Evolutionary conservation across 2,329 filamentous ascomycete genomes (phyloP), one percentile per base, ranked within the genome.

Genomic region (Fusarium pseudocircinatum): DNA sequence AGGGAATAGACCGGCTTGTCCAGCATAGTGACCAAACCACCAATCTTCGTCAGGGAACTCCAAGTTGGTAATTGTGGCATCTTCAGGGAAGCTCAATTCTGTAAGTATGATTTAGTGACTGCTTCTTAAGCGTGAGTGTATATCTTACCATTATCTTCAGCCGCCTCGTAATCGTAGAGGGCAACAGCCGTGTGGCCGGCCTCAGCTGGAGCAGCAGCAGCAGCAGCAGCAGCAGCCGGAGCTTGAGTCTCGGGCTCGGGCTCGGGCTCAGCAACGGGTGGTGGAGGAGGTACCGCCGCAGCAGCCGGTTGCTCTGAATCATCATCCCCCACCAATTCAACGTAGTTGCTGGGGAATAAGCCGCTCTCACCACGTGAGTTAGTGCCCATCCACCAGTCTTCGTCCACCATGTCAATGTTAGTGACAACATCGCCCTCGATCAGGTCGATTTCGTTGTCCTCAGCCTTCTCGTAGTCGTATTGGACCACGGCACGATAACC

Each of bases 41-140:
- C 96, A 99, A 81, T 99, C 96, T 75, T 98, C 96, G 78, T 98
- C 96, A 5, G 96, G 96, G 83, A 98, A 98, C 85, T 98, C 94
- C 73, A 99, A 85, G 79, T 93, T 89, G 34, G 89, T 93, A 77
- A 99, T 92, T 72, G 87, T 94, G 43, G 93, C 96, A 36, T 93
- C 92, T 79, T 99, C 96, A 6, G 94, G 94, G 85, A 99, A 99
- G 81, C 92, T 95, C 72, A 91, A 79, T 76, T 91, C 89, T 91
- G 77, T 56, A 34, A 76, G 78, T 60, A 78, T 78, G 69, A 79
- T 77, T 69, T 32, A 73, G 71, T 40, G 47, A 34, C 40, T 32
- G 30, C 30, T 42, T 28, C 15, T 24, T n/a, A 20, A 44, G 24
- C n/a, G 18, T 8, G 16, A 20, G 43, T 39, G 18, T 24, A 20